A percentile compares a stretch with the other conserved stretches of the same genome.
Conservation (phyloP, 208 protist genomes). For the Porcisia hertigi region DNA sequence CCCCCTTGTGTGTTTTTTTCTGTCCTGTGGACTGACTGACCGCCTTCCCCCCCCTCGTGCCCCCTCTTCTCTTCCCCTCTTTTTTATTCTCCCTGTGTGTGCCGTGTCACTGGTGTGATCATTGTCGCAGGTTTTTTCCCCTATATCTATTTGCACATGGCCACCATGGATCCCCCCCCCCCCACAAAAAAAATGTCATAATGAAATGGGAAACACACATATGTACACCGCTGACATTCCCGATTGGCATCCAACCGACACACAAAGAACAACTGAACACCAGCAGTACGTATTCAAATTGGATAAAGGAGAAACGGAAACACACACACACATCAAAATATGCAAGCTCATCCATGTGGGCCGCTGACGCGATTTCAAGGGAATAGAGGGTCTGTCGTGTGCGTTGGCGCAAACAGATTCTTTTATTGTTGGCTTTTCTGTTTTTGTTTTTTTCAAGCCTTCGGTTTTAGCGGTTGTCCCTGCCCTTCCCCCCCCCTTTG, state of each 20-base stretch:
- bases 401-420: background rate
- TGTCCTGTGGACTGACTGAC: background rate
- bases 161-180: too few species aligned
- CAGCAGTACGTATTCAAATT: background rate
- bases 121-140: too few species aligned
- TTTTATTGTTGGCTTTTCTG: background rate
- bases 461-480: background rate
- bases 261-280: too few species aligned
- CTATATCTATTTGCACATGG: too few species aligned
- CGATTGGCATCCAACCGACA: too few species aligned
- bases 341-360: too few species aligned
- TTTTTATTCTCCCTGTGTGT: background rate
- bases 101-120: too few species aligned
- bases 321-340: slow-evolving; percentile 4
- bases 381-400: too few species aligned
- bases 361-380: background rate
- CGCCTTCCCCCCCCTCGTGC: background rate
- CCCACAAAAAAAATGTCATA: too few species aligned
- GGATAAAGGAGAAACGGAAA: background rate
- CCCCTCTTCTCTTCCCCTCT: background rate
- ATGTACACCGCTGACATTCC: too few species aligned
- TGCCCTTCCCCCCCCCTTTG: background rate
- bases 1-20: background rate
- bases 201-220: too few species aligned
- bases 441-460: slow-evolving; percentile 8